Conservation (phyloP, 177 flowering plant species). For the Vitis hybrid region DNA sequence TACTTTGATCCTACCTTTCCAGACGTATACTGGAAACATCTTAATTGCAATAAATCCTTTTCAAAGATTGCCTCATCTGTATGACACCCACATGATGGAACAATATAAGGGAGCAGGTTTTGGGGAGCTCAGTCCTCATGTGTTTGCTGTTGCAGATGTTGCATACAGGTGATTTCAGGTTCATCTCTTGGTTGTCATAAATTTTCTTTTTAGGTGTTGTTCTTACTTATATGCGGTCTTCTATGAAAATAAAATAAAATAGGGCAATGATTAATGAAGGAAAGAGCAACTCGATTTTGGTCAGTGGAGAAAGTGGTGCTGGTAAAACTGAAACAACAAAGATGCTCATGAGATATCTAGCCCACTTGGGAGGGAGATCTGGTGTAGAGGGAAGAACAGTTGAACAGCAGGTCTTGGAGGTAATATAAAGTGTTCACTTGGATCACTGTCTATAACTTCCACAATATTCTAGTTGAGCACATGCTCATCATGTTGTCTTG, state of each 20-base stretch:
- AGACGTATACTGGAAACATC: conserved; percentile 83
- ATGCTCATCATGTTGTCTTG: background rate
- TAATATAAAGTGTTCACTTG: conserved; percentile 25
- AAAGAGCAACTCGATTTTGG: conserved; percentile 77
- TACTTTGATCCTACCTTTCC: conserved; percentile 8
- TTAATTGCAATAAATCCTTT: conserved; percentile 79
- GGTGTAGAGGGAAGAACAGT: conserved; percentile 77
- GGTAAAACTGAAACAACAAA: conserved; percentile 88
- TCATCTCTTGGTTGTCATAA: background rate
- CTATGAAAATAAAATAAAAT: conserved; percentile 14
- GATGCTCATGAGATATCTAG: conserved; percentile 84
- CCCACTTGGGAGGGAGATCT: conserved; percentile 70
- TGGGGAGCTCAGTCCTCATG: conserved; percentile 86
- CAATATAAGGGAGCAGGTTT: conserved; percentile 74
- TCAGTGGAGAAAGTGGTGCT: conserved; percentile 91
- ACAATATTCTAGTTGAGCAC: background rate
- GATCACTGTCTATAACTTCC: no score
- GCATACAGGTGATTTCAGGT: conserved; percentile 55
- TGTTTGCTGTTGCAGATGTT: conserved; percentile 79
- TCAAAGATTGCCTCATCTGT: conserved; percentile 77
- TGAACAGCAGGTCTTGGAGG: conserved; percentile 84
- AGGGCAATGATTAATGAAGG: conserved; percentile 87
- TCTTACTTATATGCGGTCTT: conserved; percentile 12
- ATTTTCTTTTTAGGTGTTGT: background rate
- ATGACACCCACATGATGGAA: conserved; percentile 82